phyloP scores from a whole-genome alignment of 139 green algal genomes.

The Yamagishiella unicocca region DNA sequence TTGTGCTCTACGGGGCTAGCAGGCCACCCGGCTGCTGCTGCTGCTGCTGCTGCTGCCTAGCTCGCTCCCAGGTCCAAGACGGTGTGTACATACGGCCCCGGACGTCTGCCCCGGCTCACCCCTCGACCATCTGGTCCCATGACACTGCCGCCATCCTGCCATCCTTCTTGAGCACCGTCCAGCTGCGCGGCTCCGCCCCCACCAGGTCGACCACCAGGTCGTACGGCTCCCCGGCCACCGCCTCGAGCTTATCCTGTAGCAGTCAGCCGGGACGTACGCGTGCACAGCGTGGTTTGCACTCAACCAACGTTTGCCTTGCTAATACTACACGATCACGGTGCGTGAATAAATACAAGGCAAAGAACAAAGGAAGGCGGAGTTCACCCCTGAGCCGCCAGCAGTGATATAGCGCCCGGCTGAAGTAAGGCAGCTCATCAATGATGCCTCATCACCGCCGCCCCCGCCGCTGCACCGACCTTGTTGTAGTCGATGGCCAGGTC shows the following conservation, averaged over 20 bases:
- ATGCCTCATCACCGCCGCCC: neutral
- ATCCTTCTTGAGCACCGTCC: neutral
- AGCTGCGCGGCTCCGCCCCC: conserved; percentile 40
- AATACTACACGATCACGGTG: too few relatives aligned
- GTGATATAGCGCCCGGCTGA: neutral
- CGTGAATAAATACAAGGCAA: too few relatives aligned
- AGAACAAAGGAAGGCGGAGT: too few relatives aligned
- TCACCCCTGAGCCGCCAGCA: neutral
- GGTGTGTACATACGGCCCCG: neutral
- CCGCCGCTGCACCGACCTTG: conserved; percentile 4
- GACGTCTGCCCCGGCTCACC: neutral
- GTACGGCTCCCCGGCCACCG: conserved; percentile 32
- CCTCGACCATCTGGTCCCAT: neutral
- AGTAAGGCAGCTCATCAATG: neutral
- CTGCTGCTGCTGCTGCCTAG: neutral
- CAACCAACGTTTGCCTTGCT: too few relatives aligned
- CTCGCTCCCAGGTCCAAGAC: neutral
- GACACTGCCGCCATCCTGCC: conserved; percentile 15
- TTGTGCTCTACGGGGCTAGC: neutral
- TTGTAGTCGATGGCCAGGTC: conserved; percentile 77
- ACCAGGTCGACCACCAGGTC: conserved; percentile 59
- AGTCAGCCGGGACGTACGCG: neutral
- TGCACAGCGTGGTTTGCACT: neutral
- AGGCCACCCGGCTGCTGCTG: neutral
- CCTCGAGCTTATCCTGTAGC: conserved; percentile 28